Percentiles rank a stretch among this genome's conserved stretches.
Conservation (phyloP, 331 rosid species). For the Rosa hybrid region DNA sequence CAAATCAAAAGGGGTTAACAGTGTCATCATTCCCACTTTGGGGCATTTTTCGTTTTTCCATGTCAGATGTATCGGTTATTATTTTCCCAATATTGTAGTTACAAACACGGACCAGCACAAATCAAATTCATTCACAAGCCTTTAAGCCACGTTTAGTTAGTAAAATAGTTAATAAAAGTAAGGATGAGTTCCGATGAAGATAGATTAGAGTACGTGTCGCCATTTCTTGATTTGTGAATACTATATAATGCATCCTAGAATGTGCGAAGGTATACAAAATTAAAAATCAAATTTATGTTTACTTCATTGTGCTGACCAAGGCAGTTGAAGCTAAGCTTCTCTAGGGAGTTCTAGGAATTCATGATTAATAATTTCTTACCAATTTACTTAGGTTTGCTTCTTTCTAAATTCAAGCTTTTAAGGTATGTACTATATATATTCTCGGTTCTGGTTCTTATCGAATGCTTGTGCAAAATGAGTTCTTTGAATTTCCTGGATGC, state of each 20-base stretch:
- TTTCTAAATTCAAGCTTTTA: not conserved
- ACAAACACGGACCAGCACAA: not conserved
- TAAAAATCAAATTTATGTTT: no score
- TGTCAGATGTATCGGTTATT: not conserved
- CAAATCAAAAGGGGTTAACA: not conserved
- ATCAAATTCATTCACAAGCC: not conserved
- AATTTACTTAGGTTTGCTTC: not conserved
- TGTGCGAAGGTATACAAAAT: not conserved
- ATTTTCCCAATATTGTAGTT: not conserved
- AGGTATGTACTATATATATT: not conserved
- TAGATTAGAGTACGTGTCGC: not conserved
- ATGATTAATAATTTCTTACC: not conserved
- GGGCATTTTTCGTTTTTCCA: not conserved
- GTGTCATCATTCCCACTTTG: not conserved
- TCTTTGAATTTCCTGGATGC: no score
- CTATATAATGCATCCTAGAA: not conserved
- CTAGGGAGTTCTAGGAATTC: not conserved
- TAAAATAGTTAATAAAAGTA: not conserved
- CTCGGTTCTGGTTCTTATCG: no score
- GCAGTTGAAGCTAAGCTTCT: not conserved
- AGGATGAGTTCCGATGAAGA: not conserved
- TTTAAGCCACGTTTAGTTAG: no score
- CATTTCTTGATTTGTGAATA: not conserved
- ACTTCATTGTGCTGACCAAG: not conserved
- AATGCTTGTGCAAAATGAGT: not conserved